phyloP scores from a whole-genome alignment of 495 filamentous ascomycete species.

The Penicillium manginii region DNA sequence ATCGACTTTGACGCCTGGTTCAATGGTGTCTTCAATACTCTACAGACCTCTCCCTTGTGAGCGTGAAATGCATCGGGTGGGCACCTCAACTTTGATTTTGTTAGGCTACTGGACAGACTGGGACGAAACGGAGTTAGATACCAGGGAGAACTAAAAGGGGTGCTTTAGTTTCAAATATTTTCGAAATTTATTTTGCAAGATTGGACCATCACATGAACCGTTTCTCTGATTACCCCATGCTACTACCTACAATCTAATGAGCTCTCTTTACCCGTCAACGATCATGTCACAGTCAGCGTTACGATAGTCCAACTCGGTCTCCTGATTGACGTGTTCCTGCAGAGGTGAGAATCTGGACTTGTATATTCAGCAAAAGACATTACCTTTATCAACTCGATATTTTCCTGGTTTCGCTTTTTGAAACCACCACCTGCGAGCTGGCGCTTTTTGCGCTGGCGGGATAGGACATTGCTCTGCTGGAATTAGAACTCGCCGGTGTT shows the following conservation, averaged over 20 bases:
- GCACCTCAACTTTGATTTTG: not conserved
- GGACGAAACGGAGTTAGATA: not conserved
- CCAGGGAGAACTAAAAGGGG: not conserved
- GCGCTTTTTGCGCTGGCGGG: not conserved
- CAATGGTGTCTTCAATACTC: conserved; percentile 31
- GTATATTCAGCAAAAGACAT: not conserved
- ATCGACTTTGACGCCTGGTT: conserved; percentile 38
- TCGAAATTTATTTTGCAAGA: no score
- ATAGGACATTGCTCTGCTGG: conserved; percentile 1
- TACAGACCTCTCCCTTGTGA: conserved; percentile 18
- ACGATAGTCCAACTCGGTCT: not conserved
- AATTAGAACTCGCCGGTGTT: not conserved
- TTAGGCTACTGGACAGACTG: not conserved
- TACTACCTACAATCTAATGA: no score
- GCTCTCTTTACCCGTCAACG: not conserved
- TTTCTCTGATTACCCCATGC: no score
- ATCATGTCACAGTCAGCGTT: not conserved
- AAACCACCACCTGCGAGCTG: not conserved
- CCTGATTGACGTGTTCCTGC: not conserved
- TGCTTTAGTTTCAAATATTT: no score
- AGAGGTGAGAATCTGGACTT: not conserved
- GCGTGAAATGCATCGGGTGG: not conserved
- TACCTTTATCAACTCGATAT: not conserved
- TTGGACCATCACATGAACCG: no score
- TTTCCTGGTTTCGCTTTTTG: not conserved